Conservation (phyloP, 2,329 filamentous ascomycete species). For the Pseudogymnoascus sp. region DNA sequence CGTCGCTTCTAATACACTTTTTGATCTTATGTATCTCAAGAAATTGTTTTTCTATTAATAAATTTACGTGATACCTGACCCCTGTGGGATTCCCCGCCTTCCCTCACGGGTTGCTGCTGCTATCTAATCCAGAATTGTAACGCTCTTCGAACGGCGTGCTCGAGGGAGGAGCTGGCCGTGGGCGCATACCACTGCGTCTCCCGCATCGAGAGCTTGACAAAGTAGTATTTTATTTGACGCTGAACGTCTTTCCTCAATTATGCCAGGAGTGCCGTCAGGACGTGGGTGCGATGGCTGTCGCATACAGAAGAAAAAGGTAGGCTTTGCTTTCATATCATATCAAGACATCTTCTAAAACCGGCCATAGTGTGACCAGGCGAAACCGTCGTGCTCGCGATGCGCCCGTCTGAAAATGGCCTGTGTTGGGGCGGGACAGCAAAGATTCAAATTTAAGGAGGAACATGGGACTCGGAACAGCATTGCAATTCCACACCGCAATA, state of each 20-base stretch:
- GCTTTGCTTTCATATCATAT: neutral
- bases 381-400: constrained; percentile 38
- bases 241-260: constrained; percentile 21
- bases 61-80: neutral
- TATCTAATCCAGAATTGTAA: neutral
- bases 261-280: constrained; percentile 44
- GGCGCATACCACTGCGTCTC: neutral
- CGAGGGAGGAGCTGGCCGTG: neutral
- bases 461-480: neutral
- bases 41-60: neutral
- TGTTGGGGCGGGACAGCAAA: constrained; percentile 36
- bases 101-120: neutral
- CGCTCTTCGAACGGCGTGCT: neutral
- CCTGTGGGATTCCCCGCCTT: neutral
- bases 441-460: constrained; percentile 40
- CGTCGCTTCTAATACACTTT: neutral
- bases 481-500: constrained; percentile 5
- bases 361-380: constrained; percentile 9
- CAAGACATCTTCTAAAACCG: neutral
- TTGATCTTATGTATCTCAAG: neutral
- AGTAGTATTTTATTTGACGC: neutral
- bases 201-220: neutral
- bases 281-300: constrained; percentile 43
- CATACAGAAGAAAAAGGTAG: constrained; percentile 45
- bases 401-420: constrained; percentile 36